phyloP scores from a whole-genome alignment of 306 rosid genomes.

The Vachellia pachyceras region DNA sequence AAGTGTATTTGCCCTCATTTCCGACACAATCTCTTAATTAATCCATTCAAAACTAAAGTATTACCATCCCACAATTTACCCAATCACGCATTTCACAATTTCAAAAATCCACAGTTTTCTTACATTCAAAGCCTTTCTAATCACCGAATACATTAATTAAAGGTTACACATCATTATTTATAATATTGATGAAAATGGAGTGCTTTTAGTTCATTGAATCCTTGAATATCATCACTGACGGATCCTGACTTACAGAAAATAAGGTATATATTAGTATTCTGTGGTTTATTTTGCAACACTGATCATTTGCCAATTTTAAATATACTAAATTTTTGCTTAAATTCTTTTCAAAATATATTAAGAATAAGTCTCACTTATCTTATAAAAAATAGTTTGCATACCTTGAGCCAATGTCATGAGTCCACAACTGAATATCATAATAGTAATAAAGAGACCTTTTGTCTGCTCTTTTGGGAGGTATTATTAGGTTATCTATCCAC shows the following conservation, averaged over 20 bases:
- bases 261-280: no score
- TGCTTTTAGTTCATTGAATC: no score
- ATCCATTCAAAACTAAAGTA: not conserved
- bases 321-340: no score
- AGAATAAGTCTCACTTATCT: no score
- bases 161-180: not conserved
- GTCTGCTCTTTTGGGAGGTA: not conserved
- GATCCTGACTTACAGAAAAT: no score
- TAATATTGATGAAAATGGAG: no score
- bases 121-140: not conserved
- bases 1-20: not conserved
- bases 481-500: not conserved
- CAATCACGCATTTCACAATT: not conserved
- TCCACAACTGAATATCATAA: not conserved
- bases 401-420: no score
- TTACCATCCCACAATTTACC: not conserved
- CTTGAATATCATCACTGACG: no score
- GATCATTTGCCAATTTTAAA: no score
- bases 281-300: no score
- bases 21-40: not conserved
- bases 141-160: not conserved
- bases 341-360: no score
- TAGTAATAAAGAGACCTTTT: not conserved
- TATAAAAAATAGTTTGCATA: no score
- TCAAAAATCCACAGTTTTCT: not conserved